Conservation (phyloP, 192 early-diverging fungal genomes). For the Coemansia sp. region DNA sequence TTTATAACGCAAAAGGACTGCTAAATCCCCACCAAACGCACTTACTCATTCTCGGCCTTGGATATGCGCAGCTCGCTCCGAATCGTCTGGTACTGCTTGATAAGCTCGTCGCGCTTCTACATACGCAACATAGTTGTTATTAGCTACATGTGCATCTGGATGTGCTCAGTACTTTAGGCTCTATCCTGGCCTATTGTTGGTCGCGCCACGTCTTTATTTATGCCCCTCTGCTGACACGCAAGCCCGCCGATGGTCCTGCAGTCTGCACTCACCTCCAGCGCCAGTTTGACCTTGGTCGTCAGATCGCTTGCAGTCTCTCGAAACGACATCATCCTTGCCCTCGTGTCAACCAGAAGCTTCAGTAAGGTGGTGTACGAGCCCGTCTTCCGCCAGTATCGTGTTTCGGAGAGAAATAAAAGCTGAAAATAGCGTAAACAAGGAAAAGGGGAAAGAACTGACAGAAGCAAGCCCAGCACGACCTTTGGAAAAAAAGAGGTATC, state of each 20-base stretch:
- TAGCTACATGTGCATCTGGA: background rate
- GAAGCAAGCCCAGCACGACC: background rate
- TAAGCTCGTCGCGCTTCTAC: constrained; percentile 44
- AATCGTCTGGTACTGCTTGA: constrained; percentile 34
- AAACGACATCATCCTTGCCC: constrained; percentile 34
- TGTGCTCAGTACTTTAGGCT: background rate
- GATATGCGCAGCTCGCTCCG: constrained; percentile 24
- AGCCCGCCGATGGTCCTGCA: background rate
- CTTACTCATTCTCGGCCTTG: constrained; percentile 52
- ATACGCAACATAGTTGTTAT: background rate
- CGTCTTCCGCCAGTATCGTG: background rate
- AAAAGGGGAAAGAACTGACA: background rate
- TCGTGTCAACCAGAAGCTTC: background rate
- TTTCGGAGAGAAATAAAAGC: background rate
- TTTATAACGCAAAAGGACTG: background rate
- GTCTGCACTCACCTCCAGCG: constrained; percentile 37
- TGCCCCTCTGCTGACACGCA: constrained; percentile 2
- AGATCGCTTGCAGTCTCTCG: constrained; percentile 45
- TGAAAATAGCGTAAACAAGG: background rate
- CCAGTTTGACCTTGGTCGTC: constrained; percentile 42
- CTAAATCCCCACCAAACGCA: background rate
- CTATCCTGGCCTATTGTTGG: background rate
- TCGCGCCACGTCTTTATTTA: constrained; percentile 3
- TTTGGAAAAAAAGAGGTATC: background rate
- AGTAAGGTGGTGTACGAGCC: background rate